phyloP scores from a whole-genome alignment of 139 green algal genomes.

The Tetradesmus obliquus region DNA sequence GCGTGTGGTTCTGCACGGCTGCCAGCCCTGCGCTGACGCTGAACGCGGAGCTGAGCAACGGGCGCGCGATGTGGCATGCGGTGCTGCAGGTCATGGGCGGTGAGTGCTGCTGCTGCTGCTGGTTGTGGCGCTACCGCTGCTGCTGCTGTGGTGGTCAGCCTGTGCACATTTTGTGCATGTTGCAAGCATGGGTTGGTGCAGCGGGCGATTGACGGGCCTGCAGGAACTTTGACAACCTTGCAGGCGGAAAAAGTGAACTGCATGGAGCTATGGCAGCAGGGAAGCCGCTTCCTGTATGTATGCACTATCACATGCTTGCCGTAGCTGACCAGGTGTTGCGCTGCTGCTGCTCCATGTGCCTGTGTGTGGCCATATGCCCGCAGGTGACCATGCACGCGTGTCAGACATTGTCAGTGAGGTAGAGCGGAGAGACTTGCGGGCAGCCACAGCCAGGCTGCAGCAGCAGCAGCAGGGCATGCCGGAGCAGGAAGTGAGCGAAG shows the following conservation, averaged over 20 bases:
- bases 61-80: conserved; percentile 27
- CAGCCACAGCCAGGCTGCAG: conserved; percentile 12
- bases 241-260: no score
- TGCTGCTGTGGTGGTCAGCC: background rate
- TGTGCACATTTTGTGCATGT: no score
- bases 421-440: conserved; percentile 20
- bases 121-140: background rate
- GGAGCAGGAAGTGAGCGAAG: background rate
- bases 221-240: background rate
- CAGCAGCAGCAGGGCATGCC: background rate
- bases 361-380: background rate
- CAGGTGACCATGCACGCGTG: conserved; percentile 42
- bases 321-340: background rate
- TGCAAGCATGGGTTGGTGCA: background rate
- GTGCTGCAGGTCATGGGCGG: conserved; percentile 42
- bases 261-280: no score
- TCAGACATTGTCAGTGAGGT: conserved; percentile 39
- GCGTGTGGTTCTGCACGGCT: conserved; percentile 47
- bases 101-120: background rate
- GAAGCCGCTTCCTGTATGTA: no score
- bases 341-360: background rate
- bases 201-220: background rate
- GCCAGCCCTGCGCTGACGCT: conserved; percentile 37
- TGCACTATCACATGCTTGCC: background rate
- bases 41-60: conserved; percentile 30